These are phyloP conservation scores for Claviceps maximensis DNA, from an alignment of 2,329 filamentous ascomycete species.

Conservation along the genomic window DNA sequence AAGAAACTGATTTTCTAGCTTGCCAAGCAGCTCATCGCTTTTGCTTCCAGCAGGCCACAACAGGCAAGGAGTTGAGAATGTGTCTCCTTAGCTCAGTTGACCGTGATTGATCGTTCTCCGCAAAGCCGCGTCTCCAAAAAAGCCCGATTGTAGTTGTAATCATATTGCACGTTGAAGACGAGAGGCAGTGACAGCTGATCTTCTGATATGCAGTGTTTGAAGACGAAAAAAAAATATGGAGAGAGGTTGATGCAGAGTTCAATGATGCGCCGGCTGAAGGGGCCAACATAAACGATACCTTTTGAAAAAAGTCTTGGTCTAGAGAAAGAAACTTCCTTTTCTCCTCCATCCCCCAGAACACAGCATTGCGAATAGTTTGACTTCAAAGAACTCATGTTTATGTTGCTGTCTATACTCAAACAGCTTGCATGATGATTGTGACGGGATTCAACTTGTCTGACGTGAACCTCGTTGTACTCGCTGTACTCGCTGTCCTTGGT, in stretches of 20 bases:
- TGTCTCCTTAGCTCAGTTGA: not conserved
- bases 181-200: not conserved
- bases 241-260: not conserved
- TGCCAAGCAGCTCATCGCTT: not conserved
- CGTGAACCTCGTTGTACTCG: not conserved
- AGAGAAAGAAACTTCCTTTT: not conserved
- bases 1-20: not conserved
- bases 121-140: not conserved
- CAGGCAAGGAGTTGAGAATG: not conserved
- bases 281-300: not conserved
- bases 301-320: not conserved
- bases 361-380: not conserved
- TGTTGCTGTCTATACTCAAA: not conserved
- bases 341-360: not conserved
- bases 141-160: not conserved
- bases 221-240: too few relatives aligned
- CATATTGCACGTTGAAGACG: not conserved
- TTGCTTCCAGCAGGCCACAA: not conserved
- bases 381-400: not conserved
- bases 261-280: not conserved
- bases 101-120: not conserved
- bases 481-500: not conserved
- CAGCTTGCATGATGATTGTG: not conserved
- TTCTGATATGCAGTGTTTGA: not conserved
- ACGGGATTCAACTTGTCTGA: too few relatives aligned